These are phyloP conservation scores for Lasiodiplodia theobromae DNA, from an alignment of 2,329 filamentous ascomycete genomes.

Conservation along the genomic window DNA sequence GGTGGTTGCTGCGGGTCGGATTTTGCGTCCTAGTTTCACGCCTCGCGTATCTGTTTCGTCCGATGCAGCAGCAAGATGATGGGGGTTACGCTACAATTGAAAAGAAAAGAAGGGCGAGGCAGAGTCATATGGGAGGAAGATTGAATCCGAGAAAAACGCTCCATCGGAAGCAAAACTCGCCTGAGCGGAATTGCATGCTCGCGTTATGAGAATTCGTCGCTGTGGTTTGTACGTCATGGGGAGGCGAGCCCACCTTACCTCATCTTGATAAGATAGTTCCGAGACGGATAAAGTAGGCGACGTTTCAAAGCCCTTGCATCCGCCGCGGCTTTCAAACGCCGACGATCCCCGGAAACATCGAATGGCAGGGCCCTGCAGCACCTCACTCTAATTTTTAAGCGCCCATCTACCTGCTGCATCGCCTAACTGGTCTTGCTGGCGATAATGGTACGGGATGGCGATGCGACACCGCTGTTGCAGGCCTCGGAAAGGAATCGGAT, in stretches of 20 bases:
- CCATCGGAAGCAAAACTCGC: not conserved
- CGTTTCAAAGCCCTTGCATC: not conserved
- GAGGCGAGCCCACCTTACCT: not conserved
- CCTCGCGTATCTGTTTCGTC: slow-evolving; percentile 1
- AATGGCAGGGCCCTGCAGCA: not conserved
- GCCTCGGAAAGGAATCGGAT: not conserved
- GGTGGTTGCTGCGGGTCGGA: not conserved
- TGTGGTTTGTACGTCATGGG: slow-evolving; percentile 9
- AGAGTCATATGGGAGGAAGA: not conserved
- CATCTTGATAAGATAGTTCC: slow-evolving; percentile 22
- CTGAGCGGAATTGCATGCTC: not conserved
- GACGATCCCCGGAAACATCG: not conserved
- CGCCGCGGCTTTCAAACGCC: not conserved
- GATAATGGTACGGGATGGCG: no score
- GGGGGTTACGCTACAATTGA: not conserved
- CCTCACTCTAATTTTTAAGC: no score
- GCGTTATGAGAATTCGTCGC: not conserved
- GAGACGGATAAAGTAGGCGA: not conserved
- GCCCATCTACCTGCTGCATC: no score
- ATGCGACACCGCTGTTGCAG: no score
- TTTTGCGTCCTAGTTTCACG: not conserved
- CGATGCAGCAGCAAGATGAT: not conserved
- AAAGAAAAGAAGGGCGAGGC: not conserved
- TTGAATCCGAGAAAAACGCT: not conserved
- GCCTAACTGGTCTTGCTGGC: no score